Evolutionary conservation across 352 stramenopile species (phyloP).

Genomic region (Globisporangium alternatum): DNA sequence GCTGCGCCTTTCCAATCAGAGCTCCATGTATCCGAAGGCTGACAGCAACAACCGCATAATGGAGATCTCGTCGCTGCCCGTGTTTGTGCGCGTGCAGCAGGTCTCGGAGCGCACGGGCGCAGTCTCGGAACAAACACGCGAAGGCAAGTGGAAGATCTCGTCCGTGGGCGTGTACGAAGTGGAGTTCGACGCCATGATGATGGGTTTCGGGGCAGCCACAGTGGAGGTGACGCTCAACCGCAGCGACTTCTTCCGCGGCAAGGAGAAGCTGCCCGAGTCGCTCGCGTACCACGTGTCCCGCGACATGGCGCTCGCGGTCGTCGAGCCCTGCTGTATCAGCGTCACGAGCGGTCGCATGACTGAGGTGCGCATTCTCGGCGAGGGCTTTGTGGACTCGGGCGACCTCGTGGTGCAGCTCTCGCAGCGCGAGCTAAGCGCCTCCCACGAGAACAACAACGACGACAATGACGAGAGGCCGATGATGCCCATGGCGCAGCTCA

Average conservation of each 20-base stretch:
- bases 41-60: slow-evolving; percentile 18
- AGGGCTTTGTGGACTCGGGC: slow-evolving; percentile 61
- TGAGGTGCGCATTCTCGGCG: slow-evolving; percentile 48
- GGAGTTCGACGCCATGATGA: slow-evolving; percentile 50
- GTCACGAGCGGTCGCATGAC: slow-evolving; percentile 55
- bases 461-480: not conserved
- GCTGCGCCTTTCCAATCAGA: slow-evolving; percentile 37
- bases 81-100: slow-evolving; percentile 57
- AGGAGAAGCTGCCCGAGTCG: slow-evolving; percentile 34
- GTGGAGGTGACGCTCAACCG: slow-evolving; percentile 62
- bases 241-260: slow-evolving; percentile 44
- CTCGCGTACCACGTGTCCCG: slow-evolving; percentile 49
- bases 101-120: slow-evolving; percentile 46
- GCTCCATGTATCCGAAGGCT: not conserved
- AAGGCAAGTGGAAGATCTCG: slow-evolving; percentile 53
- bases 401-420: slow-evolving; percentile 53
- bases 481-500: slow-evolving; percentile 36
- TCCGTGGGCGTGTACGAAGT: slow-evolving; percentile 54
- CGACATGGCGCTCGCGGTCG: slow-evolving; percentile 35
- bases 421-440: slow-evolving; percentile 34
- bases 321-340: slow-evolving; percentile 59
- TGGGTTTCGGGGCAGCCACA: slow-evolving; percentile 44
- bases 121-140: slow-evolving; percentile 48
- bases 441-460: not conserved
- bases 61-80: slow-evolving; percentile 43